Conservation (phyloP, 2,329 filamentous ascomycete species). For the Curvularia verruculosa region DNA sequence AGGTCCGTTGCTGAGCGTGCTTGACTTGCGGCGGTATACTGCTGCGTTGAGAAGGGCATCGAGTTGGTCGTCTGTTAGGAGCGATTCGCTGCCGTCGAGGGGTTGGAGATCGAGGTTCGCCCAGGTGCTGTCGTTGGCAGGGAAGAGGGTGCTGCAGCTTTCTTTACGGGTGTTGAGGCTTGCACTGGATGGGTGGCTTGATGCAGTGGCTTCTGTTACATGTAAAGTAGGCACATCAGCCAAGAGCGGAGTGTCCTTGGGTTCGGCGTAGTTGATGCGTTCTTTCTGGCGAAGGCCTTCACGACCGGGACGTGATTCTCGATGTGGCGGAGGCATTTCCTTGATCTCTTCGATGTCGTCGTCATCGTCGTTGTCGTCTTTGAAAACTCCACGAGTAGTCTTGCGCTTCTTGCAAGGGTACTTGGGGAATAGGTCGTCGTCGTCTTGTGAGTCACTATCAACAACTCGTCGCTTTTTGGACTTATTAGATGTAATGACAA, state of each 20-base stretch:
- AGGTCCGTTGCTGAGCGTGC: conserved; percentile 14
- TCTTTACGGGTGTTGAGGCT: conserved; percentile 1
- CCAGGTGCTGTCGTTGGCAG: conserved; percentile 1
- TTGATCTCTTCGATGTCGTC: conserved; percentile 1
- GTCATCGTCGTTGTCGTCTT: not conserved
- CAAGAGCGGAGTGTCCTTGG: not conserved
- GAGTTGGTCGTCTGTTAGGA: not conserved
- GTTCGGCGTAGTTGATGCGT: conserved; percentile 20
- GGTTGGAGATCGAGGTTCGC: not conserved
- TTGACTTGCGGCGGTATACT: conserved; percentile 12
- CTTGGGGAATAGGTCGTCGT: not conserved
- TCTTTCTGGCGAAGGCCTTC: conserved; percentile 18
- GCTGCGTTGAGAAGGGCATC: conserved; percentile 3
- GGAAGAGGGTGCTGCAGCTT: conserved; percentile 8
- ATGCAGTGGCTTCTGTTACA: not conserved
- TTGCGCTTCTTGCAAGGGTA: not conserved
- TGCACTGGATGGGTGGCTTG: not conserved
- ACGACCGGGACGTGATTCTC: conserved; percentile 1
- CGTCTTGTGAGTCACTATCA: conserved; percentile 8
- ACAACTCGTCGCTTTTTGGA: not conserved
- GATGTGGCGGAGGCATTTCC: not conserved
- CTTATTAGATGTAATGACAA: not conserved
- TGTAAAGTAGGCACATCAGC: not conserved
- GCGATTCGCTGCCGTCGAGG: not conserved
- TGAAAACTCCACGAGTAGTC: not conserved